Base-by-base conservation (phyloP, 2,329 filamentous ascomycete species). In the Colletotrichum sp. region DNA sequence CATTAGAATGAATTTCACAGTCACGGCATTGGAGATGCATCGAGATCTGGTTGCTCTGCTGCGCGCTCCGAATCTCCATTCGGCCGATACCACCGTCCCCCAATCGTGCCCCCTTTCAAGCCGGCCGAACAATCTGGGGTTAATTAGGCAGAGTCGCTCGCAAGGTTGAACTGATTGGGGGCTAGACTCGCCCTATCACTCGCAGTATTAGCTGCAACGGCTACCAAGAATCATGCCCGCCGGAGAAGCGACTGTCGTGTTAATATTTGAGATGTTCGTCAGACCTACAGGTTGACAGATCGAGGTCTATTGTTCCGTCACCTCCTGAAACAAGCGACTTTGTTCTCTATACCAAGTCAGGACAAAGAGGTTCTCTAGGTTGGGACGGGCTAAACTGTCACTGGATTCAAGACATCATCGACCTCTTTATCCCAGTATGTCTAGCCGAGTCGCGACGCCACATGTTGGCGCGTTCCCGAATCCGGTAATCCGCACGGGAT, bases 341-440 rank as follows among this genome's bases (percentile, higher is more conserved):
- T 7, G 43, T 52, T 21, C 43, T 52, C 43, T 52, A 52, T 52
- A 5, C 43, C 43, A 52, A 21, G 43, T 52, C n/a, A 21, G 43
- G 43, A 52, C 43, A 52, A 52, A 52, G n/a, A 2, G n/a, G 43
- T 7, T 52, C 43, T 52, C 43, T 52, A 13, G 43, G 43, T 21
- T 52, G 10, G n/a, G 43, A 13, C 26, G 6, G 57, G 7, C 12
- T 32, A 69, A 32, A 30, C 55, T 61, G 16, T 48, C 7, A 32
- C 15, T 30, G 26, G 21, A 43, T 36, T 18, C 9, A 64, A 21
- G 57, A 64, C 57, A 71, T 71, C 57, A 71, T 71, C 12, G 28
- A 7, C 57, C 16, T n/a, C 24, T 13, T 13, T 13, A 55, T 16
- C 12, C 59, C 15, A 39, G 34, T 9, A 36, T 18, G 3, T 28